Percentiles rank a stretch among this genome's conserved stretches.
Conservation (phyloP, 2,329 filamentous ascomycete genomes). For the Malbranchea cinnamomea region DNA sequence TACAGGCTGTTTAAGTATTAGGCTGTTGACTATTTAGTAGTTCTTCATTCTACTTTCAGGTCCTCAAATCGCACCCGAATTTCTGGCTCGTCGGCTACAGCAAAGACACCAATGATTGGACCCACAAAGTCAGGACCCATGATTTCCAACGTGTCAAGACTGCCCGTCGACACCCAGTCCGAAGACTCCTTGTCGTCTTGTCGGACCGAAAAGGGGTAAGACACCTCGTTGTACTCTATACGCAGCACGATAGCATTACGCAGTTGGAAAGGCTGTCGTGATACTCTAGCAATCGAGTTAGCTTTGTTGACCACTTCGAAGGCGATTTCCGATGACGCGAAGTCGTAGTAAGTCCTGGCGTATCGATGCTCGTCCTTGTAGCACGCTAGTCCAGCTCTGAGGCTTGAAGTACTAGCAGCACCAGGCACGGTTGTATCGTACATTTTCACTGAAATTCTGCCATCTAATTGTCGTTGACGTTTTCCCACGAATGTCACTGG, state of each 20-base stretch:
- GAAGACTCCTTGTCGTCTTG: slow-evolving; percentile 6
- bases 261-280: neutral
- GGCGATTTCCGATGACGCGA: slow-evolving; percentile 4
- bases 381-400: slow-evolving; percentile 9
- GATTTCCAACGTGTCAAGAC: slow-evolving; percentile 16
- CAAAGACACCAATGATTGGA: slow-evolving; percentile 19
- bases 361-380: slow-evolving; percentile 16
- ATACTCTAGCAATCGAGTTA: slow-evolving; percentile 8
- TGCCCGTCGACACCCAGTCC: slow-evolving; percentile 6
- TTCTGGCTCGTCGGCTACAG: slow-evolving; percentile 7
- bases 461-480: slow-evolving; percentile 13
- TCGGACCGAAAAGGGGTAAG: slow-evolving; percentile 3
- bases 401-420: neutral
- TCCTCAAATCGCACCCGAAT: neutral
- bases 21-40: no score
- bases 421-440: neutral
- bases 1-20: no score
- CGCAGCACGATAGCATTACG: slow-evolving; percentile 1
- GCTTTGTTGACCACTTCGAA: slow-evolving; percentile 11
- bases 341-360: slow-evolving; percentile 12
- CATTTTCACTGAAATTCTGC: slow-evolving; percentile 8
- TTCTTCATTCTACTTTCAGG: neutral
- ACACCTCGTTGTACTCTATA: slow-evolving; percentile 6
- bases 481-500: slow-evolving; percentile 15
- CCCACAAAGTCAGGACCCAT: slow-evolving; percentile 21